Base-by-base conservation (phyloP, 768 basidiomycete genomes). In the Ramaria rubella region DNA sequence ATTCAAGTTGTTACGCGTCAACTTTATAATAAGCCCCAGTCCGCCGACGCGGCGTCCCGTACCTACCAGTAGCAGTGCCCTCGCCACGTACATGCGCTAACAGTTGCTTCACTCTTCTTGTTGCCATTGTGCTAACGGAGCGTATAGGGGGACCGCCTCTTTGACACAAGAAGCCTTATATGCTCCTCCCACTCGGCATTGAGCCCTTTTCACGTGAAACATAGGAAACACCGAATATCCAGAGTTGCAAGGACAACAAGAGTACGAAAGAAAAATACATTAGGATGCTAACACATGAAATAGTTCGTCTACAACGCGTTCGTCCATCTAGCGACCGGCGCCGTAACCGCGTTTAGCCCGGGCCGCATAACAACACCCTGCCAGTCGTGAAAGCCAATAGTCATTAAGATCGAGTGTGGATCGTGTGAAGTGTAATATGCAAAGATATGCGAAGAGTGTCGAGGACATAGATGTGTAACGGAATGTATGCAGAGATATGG, bases 381-480 rank as follows among this genome's bases (percentile, higher is more conserved):
- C 23, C n/a, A n/a, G n/a, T 42, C 40, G 40, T n/a, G 40, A 3
- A 21, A 8, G 23, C 40, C 40, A 42, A 42, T 17, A 42, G 40
- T 40, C 38, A 40, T 40, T 8, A 42, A 17, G 23, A 42, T 42
- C 23, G 11, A 15, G 30, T 23, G 21, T 36, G 5, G 49, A 15
- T 7, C 4, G 21, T 34, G 49, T 85, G 67, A 67, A 65, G 29
- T 78, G 69, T 83, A 83, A 85, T 62, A 60, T 46, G 49, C 64
- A 42, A 59, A 58, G 45, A 60, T 38, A 52, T 23, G 50, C 38
- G 49, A 19, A 5, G 55, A 33, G 53, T 42, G 30, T 9, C 33
- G 48, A 14, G 29, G 54, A 38, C n/a, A 52, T 29, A 46, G 52
- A 19, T 57, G 40, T 29, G 57, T 51, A 45, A 44, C 52, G 51